Conservation (phyloP, 345 rosid genomes). For the Gossypium raimondii region DNA sequence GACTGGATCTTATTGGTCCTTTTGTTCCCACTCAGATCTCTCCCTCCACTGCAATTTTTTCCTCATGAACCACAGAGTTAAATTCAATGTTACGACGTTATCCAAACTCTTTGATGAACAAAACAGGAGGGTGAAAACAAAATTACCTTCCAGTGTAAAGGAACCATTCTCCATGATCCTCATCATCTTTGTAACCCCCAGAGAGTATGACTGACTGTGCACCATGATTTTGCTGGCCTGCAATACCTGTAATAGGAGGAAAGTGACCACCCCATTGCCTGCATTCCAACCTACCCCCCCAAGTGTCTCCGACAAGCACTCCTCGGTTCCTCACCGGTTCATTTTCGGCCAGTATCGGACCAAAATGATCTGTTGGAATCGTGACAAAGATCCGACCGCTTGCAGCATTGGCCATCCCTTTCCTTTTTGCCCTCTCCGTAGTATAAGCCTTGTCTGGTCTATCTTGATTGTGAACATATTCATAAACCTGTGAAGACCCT, state of each 20-base stretch:
- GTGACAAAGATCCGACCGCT: conserved; percentile 62
- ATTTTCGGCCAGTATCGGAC: conserved; percentile 55
- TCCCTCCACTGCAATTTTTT: conserved; percentile 47
- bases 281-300: conserved; percentile 56
- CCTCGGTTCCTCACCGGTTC: conserved; percentile 60
- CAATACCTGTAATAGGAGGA: conserved; percentile 54
- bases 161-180: conserved; percentile 83
- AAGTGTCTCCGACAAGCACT: conserved; percentile 54
- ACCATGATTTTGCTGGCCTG: conserved; percentile 52
- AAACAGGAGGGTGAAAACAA: background rate
- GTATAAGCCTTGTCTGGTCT: conserved; percentile 52
- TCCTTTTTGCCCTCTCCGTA: conserved; percentile 46
- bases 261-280: conserved; percentile 71
- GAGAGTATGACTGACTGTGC: conserved; percentile 63
- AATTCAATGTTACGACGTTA: background rate
- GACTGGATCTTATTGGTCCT: conserved; percentile 56
- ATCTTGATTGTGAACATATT: conserved; percentile 44
- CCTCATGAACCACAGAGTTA: background rate
- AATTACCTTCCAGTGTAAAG: conserved; percentile 67
- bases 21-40: conserved; percentile 58
- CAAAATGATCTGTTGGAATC: conserved; percentile 50
- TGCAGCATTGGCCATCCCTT: conserved; percentile 55
- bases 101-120: background rate
- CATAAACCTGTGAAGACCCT: conserved; percentile 26
- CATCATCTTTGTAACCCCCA: conserved; percentile 72